Base-by-base conservation (phyloP, 345 rosid genomes). In the Linum lewisii region DNA sequence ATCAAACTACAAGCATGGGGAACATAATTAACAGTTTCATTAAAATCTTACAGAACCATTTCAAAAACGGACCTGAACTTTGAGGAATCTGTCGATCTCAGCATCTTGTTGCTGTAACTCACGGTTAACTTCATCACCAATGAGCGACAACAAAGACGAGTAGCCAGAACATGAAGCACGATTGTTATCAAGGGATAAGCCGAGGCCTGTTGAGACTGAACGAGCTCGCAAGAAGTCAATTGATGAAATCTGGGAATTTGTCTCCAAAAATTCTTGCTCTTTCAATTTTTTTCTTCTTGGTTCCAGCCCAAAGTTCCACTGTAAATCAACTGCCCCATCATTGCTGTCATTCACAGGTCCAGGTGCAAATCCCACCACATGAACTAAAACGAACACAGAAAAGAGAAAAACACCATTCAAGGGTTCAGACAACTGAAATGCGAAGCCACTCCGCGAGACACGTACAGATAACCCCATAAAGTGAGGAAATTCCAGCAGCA, bases 161-260 rank as follows among this genome's bases (percentile, higher is more conserved):
- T 87, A 87, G 63, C 81, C 85, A 5, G 88, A 77, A 61, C 86
- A 81, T 54, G 84, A 81, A 13, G 73, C 61, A 54, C 72, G 83
- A 54, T 76, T 66, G 75, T 82, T 84, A 54, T 85, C 88, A 37
- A 90, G 86, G 1, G 95, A 87, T 60, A 90, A 73, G 37, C 91
- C 91, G 63, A 90, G 71, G 24, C 97, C 95, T 11, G 97, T 87
- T 24, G 97, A 90, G 34, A 90, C 94, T 0, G 94, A 80, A 53
- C 71, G 81, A 1, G 74, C 51, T 74, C 73, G 90, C 71, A 87
- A 69, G 77, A 83, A 73, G 71, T 90, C 95, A 65, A 85, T 72
- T 0, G 91, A 85, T 22, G 95, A 78, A 24, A 90, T 72, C 75
- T 80, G 95, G 1, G 87, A 90, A 72, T 81, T 79, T 63, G 76